These are phyloP conservation scores for Rosa persica DNA, from an alignment of 306 rosid genomes.

Conservation along the genomic window DNA sequence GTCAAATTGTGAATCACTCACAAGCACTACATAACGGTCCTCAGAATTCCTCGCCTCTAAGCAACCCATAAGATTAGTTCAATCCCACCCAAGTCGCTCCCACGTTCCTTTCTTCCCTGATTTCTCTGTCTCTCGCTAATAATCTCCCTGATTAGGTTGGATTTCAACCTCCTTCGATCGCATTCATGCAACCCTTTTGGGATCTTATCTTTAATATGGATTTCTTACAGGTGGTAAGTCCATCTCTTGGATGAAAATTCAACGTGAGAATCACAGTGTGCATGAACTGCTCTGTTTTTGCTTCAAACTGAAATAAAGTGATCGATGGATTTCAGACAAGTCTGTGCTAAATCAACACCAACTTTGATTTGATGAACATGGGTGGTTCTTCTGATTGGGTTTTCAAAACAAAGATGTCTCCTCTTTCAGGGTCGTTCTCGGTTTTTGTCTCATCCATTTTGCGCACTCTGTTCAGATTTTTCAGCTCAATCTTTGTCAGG, in stretches of 20 bases:
- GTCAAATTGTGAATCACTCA: neutral
- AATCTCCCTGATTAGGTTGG: conserved; percentile 48
- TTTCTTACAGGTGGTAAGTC: conserved; percentile 49
- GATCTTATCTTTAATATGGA: conserved; percentile 7
- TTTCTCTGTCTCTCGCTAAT: conserved; percentile 16
- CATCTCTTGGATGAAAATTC: conserved; percentile 37
- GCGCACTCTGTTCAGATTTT: conserved; percentile 45
- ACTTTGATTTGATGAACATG: conserved; percentile 42
- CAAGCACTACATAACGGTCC: conserved; percentile 40
- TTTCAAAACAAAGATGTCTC: conserved; percentile 33
- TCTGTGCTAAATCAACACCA: conserved; percentile 23
- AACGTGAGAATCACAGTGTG: conserved; percentile 46
- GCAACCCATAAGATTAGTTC: conserved; percentile 50
- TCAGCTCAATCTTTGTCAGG: conserved; percentile 49
- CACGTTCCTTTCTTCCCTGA: conserved; percentile 64
- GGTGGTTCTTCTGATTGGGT: conserved; percentile 22
- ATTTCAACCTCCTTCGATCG: conserved; percentile 59
- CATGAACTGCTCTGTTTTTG: conserved; percentile 55
- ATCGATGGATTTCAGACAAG: conserved; percentile 26
- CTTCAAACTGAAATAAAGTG: conserved; percentile 51
- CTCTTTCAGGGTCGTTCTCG: conserved; percentile 34
- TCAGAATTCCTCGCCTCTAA: conserved; percentile 53
- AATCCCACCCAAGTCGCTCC: conserved; percentile 55
- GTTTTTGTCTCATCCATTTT: conserved; percentile 45
- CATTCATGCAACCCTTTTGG: conserved; percentile 31